Base-by-base conservation (phyloP, 2,329 filamentous ascomycete species). In the Apiospora rasikravindrae region DNA sequence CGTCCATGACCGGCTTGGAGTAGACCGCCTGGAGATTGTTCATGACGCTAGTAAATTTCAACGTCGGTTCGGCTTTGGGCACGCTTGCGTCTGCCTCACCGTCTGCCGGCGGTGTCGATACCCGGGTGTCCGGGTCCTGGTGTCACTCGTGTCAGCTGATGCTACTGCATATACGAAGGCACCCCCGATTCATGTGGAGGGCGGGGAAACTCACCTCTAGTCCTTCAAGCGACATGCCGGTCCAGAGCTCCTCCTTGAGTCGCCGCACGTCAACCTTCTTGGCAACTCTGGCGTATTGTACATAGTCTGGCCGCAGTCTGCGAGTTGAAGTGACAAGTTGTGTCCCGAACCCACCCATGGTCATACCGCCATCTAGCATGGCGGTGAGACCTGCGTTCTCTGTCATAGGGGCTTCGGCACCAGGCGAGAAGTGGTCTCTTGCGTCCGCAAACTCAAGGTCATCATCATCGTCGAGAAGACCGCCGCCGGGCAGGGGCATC, bases 11-110 rank as follows among this genome's bases (percentile, higher is more conserved):
- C 76, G 93, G 88, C 81, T 94, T 93, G 14, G 95, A 92, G 79
- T 99, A 99, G 10, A 98, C 94, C 5, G 87, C 84, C 80, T 97
- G 93, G 67, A 99, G 85, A 74, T 92, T 92, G 80, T 97, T 97
- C 91, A 99, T 97, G 73, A 99, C 91, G 26, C 92, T 87, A 0
- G 95, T 98, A 83, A 99, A 99, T 77, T 93, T 95, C 75, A 98
- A 88, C 4, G 83, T 84, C 13, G 83, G 87, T 81, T 89, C 87
- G 47, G 87, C 83, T 67, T 82, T 79, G 4, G 76, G 75, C 44
- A 29, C 53, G 16, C 29, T 29, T 11, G 57, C 57, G 57, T 22
- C n/a, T 40, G 22, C 57, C 19, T 64, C 57, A 14, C 76, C 72
- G 11, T 79, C 78, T 14, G 76, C 74, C 49, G 77, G 73, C 57